Base-by-base conservation (phyloP, 164 flowering plant genomes). In the Echeveria elegans region DNA sequence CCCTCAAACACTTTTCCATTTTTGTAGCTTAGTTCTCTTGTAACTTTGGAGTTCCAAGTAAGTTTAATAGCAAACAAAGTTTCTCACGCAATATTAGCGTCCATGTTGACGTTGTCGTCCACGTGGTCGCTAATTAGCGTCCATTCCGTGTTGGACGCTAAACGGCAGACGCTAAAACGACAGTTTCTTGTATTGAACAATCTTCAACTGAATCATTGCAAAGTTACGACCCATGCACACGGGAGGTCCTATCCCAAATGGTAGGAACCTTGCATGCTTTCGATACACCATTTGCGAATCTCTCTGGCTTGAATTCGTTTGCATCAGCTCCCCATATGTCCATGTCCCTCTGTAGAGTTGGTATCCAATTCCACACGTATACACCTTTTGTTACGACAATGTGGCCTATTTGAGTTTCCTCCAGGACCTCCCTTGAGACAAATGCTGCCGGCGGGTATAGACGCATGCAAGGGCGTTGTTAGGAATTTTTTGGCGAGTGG, bases 401-500 rank as follows among this genome's bases (percentile, higher is more conserved):
- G 64, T 72, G 70, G 14, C 83, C 83, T 1, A 80, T 16, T 70
- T 62, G 64, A 0, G 68, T 72, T 4, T 80, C 83, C 52, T 72
- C 77, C 0, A 73, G 74, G 2, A 78, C 79, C 64, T 80, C 81
- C 69, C 83, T 77, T 26, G 83, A 71, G 40, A 80, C 77, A 21
- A 80, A 75, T 52, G 83, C 77, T 58, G 74, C 83, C 16, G 81
- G 77, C 28, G 83, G 80, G 61, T 80, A 80, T 28, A 80, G 69
- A n/a, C 81, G 75, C 58, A 80, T 38, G 3, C 47, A 1, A 12
- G 47, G n/a, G n/a, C n/a, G n/a, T n/a, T n/a, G n/a, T n/a, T n/a
- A n/a, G n/a, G n/a, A n/a, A n/a, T n/a, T n/a, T n/a, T n/a, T n/a
- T n/a, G n/a, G n/a, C n/a, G n/a, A n/a, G n/a, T n/a, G n/a, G n/a